Evolutionary conservation across 2,329 filamentous ascomycete genomes (phyloP), one percentile per base, ranked within the genome.

Genomic region (Mycosphaerella arachidis): DNA sequence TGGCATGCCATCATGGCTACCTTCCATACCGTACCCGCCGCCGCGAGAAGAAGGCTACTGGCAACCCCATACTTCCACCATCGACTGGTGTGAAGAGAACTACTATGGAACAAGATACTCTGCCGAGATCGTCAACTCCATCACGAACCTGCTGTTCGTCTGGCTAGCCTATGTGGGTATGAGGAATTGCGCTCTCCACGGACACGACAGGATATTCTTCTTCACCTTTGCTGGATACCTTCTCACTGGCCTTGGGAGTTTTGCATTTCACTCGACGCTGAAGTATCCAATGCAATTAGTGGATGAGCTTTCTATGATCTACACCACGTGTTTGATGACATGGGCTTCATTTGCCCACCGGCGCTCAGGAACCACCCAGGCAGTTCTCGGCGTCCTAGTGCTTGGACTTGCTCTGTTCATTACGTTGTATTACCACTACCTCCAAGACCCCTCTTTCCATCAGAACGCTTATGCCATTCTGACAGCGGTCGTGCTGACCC

Each of bases 131-230:
- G 84, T 91, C 71, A 93, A 88, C 71, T 90, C 90, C 3, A 69
- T 92, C 33, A 96, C 91, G 35, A 96, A 96, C 73, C 73, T 89
- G 3, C 78, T 94, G 27, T 96, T 96, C 74, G 80, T 96, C 67
- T 89, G 82, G 73, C 82, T 96, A 20, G 91, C 91, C 7, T 76
- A 85, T 66, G 88, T 87, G 71, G 92, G 92, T 27, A 84, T 94
- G 63, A 77, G 80, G 57, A 91, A 86, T 73, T 95, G 91, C 73
- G 71, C 88, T 33, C 43, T 35, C 16, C 81, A 95, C 74, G 81
- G 82, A 16, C 91, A 96, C 74, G 89, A 91, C 57, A 77, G 75
- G 13, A 87, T 96, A 60, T 96, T 95, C 75, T 71, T 89, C 53
- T 77, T 95, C 59, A 76, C 82, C 33, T 89, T 86, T 67, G 69